Evolutionary conservation across 1,139 yeast species (phyloP).

Genomic region (Suhomyces panamericanus): DNA sequence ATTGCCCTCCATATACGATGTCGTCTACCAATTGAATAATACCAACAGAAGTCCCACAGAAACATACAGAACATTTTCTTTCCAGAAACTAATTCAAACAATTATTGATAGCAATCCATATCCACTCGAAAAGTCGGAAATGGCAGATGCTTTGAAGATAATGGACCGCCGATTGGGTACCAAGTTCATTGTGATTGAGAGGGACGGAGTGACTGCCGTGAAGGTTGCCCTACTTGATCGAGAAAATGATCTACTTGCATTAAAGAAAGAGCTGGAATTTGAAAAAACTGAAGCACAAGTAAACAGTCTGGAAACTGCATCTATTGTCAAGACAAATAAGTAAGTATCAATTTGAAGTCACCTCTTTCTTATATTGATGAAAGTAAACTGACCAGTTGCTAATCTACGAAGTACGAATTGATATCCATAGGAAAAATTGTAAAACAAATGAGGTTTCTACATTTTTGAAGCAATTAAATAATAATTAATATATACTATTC

Average conservation of each 20-base stretch:
- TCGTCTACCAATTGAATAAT: constrained; percentile 31
- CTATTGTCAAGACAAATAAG: neutral
- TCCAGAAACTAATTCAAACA: constrained; percentile 26
- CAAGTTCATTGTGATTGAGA: constrained; percentile 18
- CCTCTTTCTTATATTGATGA: too few species aligned
- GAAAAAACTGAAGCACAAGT: neutral
- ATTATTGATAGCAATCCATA: constrained; percentile 37
- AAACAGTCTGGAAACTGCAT: neutral
- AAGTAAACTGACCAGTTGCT: too few species aligned
- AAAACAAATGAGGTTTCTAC: too few species aligned
- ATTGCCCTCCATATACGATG: constrained; percentile 38
- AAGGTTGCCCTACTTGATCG: constrained; percentile 31
- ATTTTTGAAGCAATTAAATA: too few species aligned
- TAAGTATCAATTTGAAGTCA: neutral
- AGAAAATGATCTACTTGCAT: constrained; percentile 22
- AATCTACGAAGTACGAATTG: too few species aligned
- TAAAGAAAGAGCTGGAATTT: constrained; percentile 4
- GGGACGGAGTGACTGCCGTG: constrained; percentile 29
- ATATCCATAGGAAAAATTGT: too few species aligned
- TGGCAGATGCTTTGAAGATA: constrained; percentile 28
- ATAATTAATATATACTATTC: neutral
- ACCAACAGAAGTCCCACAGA: constrained; percentile 2
- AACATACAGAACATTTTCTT: constrained; percentile 23
- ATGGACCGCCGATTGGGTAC: constrained; percentile 21
- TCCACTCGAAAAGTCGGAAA: constrained; percentile 36